Conservation (phyloP, 257 asterid species). For the Cordia subcordata region DNA sequence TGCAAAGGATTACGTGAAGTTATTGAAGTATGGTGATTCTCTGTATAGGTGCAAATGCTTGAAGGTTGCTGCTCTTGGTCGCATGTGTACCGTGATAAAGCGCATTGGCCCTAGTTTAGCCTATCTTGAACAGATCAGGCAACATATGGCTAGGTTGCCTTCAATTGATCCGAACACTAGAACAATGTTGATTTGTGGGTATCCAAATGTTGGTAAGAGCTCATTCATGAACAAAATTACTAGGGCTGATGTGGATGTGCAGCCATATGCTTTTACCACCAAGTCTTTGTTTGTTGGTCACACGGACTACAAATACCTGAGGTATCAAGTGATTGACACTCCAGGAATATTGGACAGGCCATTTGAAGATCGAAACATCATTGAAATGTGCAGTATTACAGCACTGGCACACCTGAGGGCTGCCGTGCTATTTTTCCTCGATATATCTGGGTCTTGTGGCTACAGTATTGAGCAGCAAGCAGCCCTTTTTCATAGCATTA, state of each 20-base stretch:
- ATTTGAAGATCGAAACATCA: constrained; percentile 94
- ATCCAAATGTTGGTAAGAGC: constrained; percentile 97
- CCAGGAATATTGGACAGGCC: constrained; percentile 96
- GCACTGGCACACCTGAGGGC: constrained; percentile 97
- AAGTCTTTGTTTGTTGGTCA: constrained; percentile 95
- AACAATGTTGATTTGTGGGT: constrained; percentile 96
- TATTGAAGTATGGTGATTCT: constrained; percentile 87
- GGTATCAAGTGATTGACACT: constrained; percentile 96
- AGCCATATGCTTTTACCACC: constrained; percentile 95
- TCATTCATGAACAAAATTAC: constrained; percentile 93
- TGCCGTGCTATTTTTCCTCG: constrained; percentile 88
- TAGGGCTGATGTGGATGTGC: constrained; percentile 94
- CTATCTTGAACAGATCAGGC: constrained; percentile 95
- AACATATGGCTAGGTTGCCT: constrained; percentile 93
- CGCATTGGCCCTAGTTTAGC: constrained; percentile 88
- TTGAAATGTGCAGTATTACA: constrained; percentile 97
- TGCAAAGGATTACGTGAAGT: constrained; percentile 72
- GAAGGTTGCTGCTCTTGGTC: constrained; percentile 95
- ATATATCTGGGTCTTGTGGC: constrained; percentile 94
- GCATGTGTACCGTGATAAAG: constrained; percentile 89
- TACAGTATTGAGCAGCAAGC: constrained; percentile 92
- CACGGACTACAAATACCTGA: constrained; percentile 81
- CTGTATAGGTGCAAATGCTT: constrained; percentile 83
- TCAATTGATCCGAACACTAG: constrained; percentile 94
- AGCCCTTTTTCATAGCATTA: constrained; percentile 91